These are phyloP conservation scores for Zymoseptoria brevis DNA, from an alignment of 2,329 filamentous ascomycete genomes.

Conservation along the genomic window DNA sequence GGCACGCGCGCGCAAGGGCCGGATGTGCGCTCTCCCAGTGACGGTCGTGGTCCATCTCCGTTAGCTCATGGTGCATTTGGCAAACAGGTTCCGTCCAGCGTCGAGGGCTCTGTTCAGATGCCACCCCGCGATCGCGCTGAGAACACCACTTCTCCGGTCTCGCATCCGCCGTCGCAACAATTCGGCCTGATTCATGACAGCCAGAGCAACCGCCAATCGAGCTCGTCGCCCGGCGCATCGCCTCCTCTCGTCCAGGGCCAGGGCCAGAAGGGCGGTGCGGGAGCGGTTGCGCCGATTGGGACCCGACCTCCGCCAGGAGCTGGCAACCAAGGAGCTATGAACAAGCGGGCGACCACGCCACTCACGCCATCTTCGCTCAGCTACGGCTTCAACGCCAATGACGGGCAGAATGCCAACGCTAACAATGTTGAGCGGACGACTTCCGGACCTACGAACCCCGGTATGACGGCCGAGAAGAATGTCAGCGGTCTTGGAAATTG, in stretches of 20 bases:
- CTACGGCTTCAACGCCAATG: constrained; percentile 54
- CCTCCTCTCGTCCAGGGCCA: constrained; percentile 59
- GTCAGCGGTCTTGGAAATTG: constrained; percentile 50
- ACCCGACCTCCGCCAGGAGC: constrained; percentile 66
- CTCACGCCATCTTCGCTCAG: constrained; percentile 74
- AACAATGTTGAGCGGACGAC: constrained; percentile 48
- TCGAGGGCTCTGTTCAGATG: constrained; percentile 48
- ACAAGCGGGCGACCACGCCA: constrained; percentile 81
- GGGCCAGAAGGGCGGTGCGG: constrained; percentile 50
- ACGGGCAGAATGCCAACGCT: constrained; percentile 42
- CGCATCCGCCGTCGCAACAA: constrained; percentile 47
- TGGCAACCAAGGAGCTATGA: constrained; percentile 53
- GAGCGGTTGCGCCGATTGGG: constrained; percentile 82
- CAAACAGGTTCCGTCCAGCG: constrained; percentile 43
- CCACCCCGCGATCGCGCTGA: constrained; percentile 43
- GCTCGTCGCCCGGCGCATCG: constrained; percentile 76
- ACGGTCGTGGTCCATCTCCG: constrained; percentile 69
- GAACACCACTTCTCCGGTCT: constrained; percentile 77
- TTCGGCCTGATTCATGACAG: constrained; percentile 38
- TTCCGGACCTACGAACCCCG: constrained; percentile 53
- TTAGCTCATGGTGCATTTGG: constrained; percentile 67
- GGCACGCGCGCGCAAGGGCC: constrained; percentile 63
- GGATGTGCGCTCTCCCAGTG: constrained; percentile 53
- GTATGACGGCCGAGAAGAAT: constrained; percentile 37
- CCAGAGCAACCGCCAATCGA: constrained; percentile 71